A percentile compares a stretch with the other conserved stretches of the same genome.
Conservation (phyloP, 2,329 filamentous ascomycete species). For the Trichoderma sp. region DNA sequence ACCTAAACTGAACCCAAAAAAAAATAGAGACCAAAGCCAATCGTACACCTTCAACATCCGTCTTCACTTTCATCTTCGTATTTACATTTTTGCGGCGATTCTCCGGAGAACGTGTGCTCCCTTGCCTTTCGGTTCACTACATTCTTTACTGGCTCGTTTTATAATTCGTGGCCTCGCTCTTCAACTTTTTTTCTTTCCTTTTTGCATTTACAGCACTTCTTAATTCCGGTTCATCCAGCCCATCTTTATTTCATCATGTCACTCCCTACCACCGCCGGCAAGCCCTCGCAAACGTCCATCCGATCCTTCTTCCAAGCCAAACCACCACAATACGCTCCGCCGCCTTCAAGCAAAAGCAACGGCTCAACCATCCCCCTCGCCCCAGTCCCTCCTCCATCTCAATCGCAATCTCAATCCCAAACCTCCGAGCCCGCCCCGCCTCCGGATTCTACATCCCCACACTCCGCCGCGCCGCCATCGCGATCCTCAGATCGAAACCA, state of each 20-base stretch:
- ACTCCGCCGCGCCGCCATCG: conserved; percentile 24
- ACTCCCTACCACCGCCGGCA: conserved; percentile 38
- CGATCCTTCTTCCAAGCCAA: conserved; percentile 60
- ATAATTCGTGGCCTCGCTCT: not conserved
- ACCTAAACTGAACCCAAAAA: not conserved
- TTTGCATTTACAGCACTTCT: not conserved
- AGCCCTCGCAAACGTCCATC: conserved; percentile 53
- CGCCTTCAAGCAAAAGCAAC: conserved; percentile 28
- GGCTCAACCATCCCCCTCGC: conserved; percentile 8
- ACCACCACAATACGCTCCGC: conserved; percentile 38
- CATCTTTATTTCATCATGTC: conserved; percentile 33
- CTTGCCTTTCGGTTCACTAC: not conserved
- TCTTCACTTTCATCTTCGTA: not conserved
- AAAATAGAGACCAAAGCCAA: not conserved
- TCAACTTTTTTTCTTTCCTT: not conserved
- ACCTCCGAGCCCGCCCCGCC: not conserved
- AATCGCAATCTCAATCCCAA: conserved; percentile 21
- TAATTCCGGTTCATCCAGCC: not conserved
- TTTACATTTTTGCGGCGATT: not conserved
- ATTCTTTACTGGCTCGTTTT: not conserved
- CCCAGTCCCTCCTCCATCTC: not conserved
- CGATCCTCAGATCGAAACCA: conserved; percentile 32
- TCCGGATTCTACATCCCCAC: not conserved
- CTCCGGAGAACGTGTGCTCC: not conserved
- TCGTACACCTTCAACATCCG: not conserved